Percentiles rank a stretch among this genome's conserved stretches.
phyloP scores from a whole-genome alignment of 768 basidiomycete species.

The Termitomyces sp. region DNA sequence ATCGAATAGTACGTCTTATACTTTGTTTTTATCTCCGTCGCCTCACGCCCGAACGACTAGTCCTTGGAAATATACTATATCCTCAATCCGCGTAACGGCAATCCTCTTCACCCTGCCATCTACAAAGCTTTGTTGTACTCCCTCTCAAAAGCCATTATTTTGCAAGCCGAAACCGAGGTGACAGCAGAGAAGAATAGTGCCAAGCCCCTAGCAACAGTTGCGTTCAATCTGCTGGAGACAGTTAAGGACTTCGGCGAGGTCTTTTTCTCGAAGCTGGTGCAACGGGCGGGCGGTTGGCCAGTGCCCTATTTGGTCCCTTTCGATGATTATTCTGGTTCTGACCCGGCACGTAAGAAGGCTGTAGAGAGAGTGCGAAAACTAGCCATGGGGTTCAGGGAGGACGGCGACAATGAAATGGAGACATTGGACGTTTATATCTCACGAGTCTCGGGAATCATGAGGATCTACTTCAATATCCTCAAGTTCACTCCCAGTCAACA shows the following conservation, averaged over 20 bases:
- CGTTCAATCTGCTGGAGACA: conserved; percentile 63
- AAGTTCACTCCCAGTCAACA: conserved; percentile 32
- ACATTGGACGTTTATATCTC: conserved; percentile 53
- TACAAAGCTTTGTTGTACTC: conserved; percentile 82
- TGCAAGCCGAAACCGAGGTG: conserved; percentile 93
- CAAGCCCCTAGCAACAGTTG: conserved; percentile 73
- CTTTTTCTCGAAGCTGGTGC: conserved; percentile 82
- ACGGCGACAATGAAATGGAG: conserved; percentile 45
- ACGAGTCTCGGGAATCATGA: conserved; percentile 75
- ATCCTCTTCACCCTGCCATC: conserved; percentile 34
- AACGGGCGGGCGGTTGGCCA: conserved; percentile 87
- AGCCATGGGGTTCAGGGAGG: conserved; percentile 55
- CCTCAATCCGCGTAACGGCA: conserved; percentile 23
- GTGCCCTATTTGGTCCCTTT: conserved; percentile 61
- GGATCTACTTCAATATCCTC: conserved; percentile 82
- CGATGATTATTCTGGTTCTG: conserved; percentile 43
- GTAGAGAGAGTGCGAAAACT: conserved; percentile 35
- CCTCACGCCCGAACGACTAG: conserved; percentile 16
- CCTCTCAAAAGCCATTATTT: conserved; percentile 82
- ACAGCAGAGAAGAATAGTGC: conserved; percentile 85
- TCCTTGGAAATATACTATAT: conserved; percentile 36
- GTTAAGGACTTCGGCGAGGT: conserved; percentile 63
- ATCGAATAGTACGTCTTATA: conserved; percentile 54
- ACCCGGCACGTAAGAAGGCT: conserved; percentile 40
- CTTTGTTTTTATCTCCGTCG: neutral